A percentile compares a stretch with the other conserved stretches of the same genome.
Conservation (phyloP, 2,329 filamentous ascomycete species). For the Coleophoma eucalyptorum region DNA sequence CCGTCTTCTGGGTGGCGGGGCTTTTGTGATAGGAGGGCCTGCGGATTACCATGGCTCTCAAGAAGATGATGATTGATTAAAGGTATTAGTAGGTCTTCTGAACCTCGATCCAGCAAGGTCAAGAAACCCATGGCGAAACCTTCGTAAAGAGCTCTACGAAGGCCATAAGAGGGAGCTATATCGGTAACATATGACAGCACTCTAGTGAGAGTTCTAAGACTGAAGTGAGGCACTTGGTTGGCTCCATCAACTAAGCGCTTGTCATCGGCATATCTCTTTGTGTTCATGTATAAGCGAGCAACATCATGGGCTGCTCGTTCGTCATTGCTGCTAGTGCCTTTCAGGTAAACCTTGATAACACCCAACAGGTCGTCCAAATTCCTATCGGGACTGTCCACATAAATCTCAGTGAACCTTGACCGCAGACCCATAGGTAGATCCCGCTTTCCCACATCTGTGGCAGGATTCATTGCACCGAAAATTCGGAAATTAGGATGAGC, state of each 20-base stretch:
- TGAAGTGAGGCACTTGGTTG: slow-evolving; percentile 95
- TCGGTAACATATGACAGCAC: slow-evolving; percentile 85
- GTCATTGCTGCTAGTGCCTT: slow-evolving; percentile 65
- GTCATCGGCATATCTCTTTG: slow-evolving; percentile 74
- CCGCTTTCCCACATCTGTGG: slow-evolving; percentile 94
- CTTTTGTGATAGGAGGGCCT: slow-evolving; percentile 72
- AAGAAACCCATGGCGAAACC: slow-evolving; percentile 98
- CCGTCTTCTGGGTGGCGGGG: slow-evolving; percentile 76
- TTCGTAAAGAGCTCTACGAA: slow-evolving; percentile 85
- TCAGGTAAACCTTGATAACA: slow-evolving; percentile 86
- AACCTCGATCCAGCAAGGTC: slow-evolving; percentile 79
- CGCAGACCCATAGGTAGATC: slow-evolving; percentile 86
- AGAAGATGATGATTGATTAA: slow-evolving; percentile 80
- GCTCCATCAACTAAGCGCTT: slow-evolving; percentile 91
- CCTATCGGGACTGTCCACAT: slow-evolving; percentile 84
- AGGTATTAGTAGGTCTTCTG: slow-evolving; percentile 74
- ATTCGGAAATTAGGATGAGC: slow-evolving; percentile 93
- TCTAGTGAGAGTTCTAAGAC: slow-evolving; percentile 86
- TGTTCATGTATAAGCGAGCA: slow-evolving; percentile 81
- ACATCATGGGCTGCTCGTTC: slow-evolving; percentile 76
- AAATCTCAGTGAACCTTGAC: slow-evolving; percentile 93
- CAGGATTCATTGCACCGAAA: slow-evolving; percentile 98
- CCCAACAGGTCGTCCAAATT: slow-evolving; percentile 82
- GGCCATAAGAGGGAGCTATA: slow-evolving; percentile 77
- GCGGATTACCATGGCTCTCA: slow-evolving; percentile 62